Percentiles rank a stretch among this genome's conserved stretches.
These are phyloP conservation scores for Arachis hypogaea DNA, from an alignment of 306 rosid genomes.

Conservation along the genomic window DNA sequence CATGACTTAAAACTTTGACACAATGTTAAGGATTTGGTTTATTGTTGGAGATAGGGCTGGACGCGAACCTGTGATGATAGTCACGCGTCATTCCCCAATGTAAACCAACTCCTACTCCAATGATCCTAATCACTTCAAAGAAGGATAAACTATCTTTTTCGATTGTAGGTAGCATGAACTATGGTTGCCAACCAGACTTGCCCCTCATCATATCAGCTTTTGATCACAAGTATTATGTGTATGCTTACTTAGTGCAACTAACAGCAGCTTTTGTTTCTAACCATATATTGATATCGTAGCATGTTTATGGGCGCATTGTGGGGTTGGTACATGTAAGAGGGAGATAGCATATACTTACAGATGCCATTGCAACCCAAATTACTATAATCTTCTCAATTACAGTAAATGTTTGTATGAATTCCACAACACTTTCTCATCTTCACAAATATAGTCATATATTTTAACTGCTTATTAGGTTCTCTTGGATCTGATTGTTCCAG, in stretches of 20 bases:
- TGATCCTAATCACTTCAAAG: too few species aligned
- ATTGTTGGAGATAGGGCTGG: conserved; percentile 51
- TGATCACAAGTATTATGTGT: neutral
- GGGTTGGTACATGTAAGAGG: conserved; percentile 50
- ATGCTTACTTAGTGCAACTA: too few species aligned
- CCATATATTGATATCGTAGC: conserved; percentile 37
- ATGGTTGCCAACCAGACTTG: neutral
- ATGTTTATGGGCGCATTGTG: conserved; percentile 66
- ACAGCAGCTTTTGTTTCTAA: neutral
- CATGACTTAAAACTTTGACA: neutral
- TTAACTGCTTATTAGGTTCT: conserved; percentile 50
- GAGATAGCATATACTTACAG: conserved; percentile 35
- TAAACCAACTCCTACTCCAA: conserved; percentile 19
- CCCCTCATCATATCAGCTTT: conserved; percentile 1
- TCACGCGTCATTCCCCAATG: conserved; percentile 71
- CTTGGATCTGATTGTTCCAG: conserved; percentile 56
- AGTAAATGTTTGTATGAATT: conserved; percentile 45
- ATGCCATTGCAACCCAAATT: conserved; percentile 51
- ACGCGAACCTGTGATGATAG: conserved; percentile 42
- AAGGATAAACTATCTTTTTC: neutral
- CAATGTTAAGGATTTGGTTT: neutral
- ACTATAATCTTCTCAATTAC: conserved; percentile 58
- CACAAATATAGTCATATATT: neutral
- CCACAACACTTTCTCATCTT: neutral
- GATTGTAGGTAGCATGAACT: neutral